These are phyloP conservation scores for Cercophora newfieldiana DNA, from an alignment of 495 filamentous ascomycete genomes.

Conservation along the genomic window DNA sequence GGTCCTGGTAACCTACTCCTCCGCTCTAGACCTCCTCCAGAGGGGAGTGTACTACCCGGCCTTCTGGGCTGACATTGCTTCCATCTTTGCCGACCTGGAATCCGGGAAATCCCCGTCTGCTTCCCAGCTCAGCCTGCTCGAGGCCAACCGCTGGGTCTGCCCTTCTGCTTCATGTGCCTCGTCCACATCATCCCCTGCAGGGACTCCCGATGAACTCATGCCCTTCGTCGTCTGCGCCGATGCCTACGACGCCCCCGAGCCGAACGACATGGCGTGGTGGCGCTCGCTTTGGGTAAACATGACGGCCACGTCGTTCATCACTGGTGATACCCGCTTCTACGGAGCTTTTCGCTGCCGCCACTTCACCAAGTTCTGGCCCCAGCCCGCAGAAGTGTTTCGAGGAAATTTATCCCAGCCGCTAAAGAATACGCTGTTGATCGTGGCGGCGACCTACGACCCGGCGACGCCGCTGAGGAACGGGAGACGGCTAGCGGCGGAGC, in stretches of 20 bases:
- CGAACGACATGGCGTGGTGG: slow-evolving; percentile 47
- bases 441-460: slow-evolving; percentile 50
- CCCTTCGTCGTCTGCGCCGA: slow-evolving; percentile 47
- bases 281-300: slow-evolving; percentile 44
- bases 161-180: no score
- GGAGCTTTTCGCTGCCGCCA: slow-evolving; percentile 44
- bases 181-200: no score
- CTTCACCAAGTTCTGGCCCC: slow-evolving; percentile 44
- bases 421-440: slow-evolving; percentile 43
- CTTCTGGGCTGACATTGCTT: slow-evolving; percentile 43
- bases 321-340: slow-evolving; percentile 46
- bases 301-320: slow-evolving; percentile 44
- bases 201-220: slow-evolving; percentile 35
- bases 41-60: slow-evolving; percentile 41
- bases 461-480: slow-evolving; percentile 51
- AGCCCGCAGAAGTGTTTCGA: slow-evolving; percentile 45
- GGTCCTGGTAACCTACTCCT: slow-evolving; percentile 45
- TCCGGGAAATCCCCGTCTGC: slow-evolving; percentile 44
- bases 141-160: neutral
- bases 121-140: slow-evolving; percentile 32
- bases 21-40: slow-evolving; percentile 39
- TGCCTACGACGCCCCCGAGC: slow-evolving; percentile 41
- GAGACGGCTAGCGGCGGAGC: slow-evolving; percentile 39
- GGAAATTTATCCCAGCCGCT: slow-evolving; percentile 44
- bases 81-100: slow-evolving; percentile 44